phyloP scores from a whole-genome alignment of 164 flowering plant species.

The Magnolia sinica region DNA sequence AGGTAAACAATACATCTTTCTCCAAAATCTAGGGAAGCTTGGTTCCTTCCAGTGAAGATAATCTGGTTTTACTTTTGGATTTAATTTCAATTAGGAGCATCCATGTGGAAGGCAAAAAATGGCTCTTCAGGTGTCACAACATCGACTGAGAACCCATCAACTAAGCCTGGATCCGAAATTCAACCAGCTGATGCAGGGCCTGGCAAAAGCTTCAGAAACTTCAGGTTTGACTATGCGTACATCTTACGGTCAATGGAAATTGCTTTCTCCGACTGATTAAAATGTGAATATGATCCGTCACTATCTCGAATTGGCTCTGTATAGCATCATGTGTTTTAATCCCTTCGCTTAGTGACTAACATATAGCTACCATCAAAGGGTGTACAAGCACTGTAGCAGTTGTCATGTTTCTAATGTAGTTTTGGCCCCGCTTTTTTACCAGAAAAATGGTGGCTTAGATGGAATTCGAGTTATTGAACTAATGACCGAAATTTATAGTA shows the following conservation, averaged over 20 bases:
- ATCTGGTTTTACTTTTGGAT: constrained; percentile 6
- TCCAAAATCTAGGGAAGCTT: neutral
- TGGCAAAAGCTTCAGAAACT: constrained; percentile 35
- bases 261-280: constrained; percentile 10
- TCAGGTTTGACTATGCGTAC: constrained; percentile 29
- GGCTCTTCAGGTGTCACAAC: constrained; percentile 48
- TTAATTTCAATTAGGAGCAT: constrained; percentile 37
- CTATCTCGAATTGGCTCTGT: neutral
- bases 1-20: neutral
- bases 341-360: too few relatives aligned
- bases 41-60: neutral
- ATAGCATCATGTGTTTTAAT: neutral
- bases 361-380: too few relatives aligned
- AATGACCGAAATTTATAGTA: too few relatives aligned
- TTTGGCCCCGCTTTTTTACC: neutral
- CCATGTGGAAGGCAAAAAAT: constrained; percentile 78
- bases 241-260: constrained; percentile 33
- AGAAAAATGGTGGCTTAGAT: too few relatives aligned
- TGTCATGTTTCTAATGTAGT: neutral
- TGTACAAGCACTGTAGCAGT: neutral
- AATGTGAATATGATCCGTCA: neutral
- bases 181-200: constrained; percentile 18
- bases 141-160: constrained; percentile 36
- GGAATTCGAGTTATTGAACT: too few relatives aligned
- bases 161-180: constrained; percentile 36